These are phyloP conservation scores for Podospora tetraspora DNA, from an alignment of 495 filamentous ascomycete genomes.

Conservation along the genomic window DNA sequence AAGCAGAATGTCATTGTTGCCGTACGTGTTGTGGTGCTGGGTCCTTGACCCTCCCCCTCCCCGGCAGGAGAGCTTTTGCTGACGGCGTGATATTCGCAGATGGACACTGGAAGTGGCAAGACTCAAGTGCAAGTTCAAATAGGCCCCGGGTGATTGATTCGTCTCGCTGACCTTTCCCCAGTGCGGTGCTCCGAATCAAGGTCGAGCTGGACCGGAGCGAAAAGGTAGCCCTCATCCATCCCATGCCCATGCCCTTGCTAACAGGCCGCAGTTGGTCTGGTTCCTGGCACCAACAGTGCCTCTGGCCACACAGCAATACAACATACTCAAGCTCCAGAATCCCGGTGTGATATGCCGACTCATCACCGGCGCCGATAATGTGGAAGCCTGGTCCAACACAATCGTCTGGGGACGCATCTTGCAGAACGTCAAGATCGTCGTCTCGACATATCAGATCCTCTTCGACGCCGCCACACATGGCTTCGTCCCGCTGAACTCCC, in stretches of 20 bases:
- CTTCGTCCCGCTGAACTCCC: conserved; percentile 62
- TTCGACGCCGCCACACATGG: conserved; percentile 74
- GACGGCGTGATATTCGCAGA: conserved; percentile 43
- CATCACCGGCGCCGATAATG: conserved; percentile 62
- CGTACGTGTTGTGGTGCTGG: too few relatives aligned
- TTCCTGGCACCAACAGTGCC: conserved; percentile 77
- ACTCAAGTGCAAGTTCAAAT: conserved; percentile 70
- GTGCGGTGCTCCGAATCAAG: conserved; percentile 72
- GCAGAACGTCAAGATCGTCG: conserved; percentile 60
- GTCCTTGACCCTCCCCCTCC: conserved; percentile 1
- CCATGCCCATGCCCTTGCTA: conserved; percentile 2
- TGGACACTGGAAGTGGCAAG: conserved; percentile 93
- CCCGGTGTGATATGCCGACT: conserved; percentile 56
- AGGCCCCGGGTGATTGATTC: background rate
- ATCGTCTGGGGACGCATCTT: conserved; percentile 68
- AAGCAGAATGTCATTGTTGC: conserved; percentile 77
- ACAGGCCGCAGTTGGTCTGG: conserved; percentile 63
- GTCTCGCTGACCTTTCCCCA: conserved; percentile 29
- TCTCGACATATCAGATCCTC: conserved; percentile 73
- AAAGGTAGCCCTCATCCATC: conserved; percentile 48
- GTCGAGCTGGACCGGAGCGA: conserved; percentile 61
- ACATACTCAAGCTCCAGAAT: conserved; percentile 57
- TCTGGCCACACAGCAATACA: conserved; percentile 67
- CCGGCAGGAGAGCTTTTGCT: background rate
- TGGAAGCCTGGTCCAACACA: conserved; percentile 71